phyloP scores from a whole-genome alignment of 495 filamentous ascomycete species.

The Penicillium bialowiezense region DNA sequence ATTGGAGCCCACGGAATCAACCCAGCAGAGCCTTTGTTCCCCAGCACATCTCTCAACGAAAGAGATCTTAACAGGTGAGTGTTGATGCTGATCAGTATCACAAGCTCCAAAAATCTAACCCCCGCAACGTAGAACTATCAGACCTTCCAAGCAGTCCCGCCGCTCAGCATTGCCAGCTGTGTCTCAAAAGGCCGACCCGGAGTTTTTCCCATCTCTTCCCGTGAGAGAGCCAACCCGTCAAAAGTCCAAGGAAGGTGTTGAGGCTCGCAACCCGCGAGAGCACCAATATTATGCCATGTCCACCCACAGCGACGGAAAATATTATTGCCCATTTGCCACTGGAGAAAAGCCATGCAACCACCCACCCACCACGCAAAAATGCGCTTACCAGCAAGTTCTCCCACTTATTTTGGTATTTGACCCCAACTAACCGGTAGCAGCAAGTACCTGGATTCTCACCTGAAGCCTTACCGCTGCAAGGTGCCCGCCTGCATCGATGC shows the following conservation, averaged over 20 bases:
- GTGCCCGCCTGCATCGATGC: conserved; percentile 70
- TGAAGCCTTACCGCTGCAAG: conserved; percentile 93
- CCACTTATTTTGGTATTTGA: conserved; percentile 4
- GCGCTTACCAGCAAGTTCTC: conserved; percentile 85
- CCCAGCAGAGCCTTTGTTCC: conserved; percentile 44
- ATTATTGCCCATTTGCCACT: conserved; percentile 81
- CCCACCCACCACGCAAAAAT: conserved; percentile 87
- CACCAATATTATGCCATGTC: conserved; percentile 75
- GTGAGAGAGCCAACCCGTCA: conserved; percentile 38
- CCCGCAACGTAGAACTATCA: conserved; percentile 34
- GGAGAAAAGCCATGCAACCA: conserved; percentile 73
- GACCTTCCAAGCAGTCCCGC: conserved; percentile 36
- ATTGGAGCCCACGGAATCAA: conserved; percentile 38
- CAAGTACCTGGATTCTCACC: conserved; percentile 91
- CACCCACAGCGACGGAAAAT: conserved; percentile 70
- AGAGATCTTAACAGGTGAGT: conserved; percentile 48
- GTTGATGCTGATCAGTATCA: background rate
- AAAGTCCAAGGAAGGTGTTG: conserved; percentile 46
- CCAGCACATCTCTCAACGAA: conserved; percentile 40
- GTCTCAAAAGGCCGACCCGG: conserved; percentile 37
- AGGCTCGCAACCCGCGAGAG: conserved; percentile 65
- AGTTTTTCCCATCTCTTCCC: conserved; percentile 38
- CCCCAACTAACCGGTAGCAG: conserved; percentile 50
- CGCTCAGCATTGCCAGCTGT: conserved; percentile 34
- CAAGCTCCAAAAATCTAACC: conserved; percentile 11